Percentiles rank a stretch among this genome's conserved stretches.
These are phyloP conservation scores for Yamadazyma sp. DNA, from an alignment of 805 yeast genomes.

Conservation along the genomic window DNA sequence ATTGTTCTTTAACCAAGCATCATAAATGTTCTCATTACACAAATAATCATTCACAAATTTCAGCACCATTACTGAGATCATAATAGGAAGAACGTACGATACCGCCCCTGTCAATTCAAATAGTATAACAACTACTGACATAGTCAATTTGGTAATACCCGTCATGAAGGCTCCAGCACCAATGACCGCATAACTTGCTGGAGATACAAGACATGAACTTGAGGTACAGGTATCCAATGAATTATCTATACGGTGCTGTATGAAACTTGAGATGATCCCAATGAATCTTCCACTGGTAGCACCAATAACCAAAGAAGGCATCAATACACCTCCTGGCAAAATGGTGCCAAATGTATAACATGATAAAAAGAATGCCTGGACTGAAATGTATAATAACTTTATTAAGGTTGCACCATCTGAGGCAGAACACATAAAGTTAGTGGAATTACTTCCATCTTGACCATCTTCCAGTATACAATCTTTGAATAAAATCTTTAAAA, in stretches of 20 bases:
- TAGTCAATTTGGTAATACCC: constrained; percentile 77
- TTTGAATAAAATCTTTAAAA: constrained; percentile 61
- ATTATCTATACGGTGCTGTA: constrained; percentile 41
- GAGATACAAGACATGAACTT: constrained; percentile 62
- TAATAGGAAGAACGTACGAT: constrained; percentile 77
- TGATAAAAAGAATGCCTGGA: constrained; percentile 57
- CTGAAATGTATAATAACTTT: constrained; percentile 34
- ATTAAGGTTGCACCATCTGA: constrained; percentile 21
- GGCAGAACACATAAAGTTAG: constrained; percentile 35
- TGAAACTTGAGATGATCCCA: constrained; percentile 49
- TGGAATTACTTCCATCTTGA: constrained; percentile 16
- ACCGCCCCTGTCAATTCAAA: constrained; percentile 87
- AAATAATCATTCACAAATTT: constrained; percentile 69
- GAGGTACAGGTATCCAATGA: constrained; percentile 39
- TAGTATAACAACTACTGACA: constrained; percentile 74
- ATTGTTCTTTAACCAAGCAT: constrained; percentile 34
- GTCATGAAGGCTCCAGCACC: constrained; percentile 84
- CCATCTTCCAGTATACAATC: constrained; percentile 48
- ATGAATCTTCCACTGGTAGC: constrained; percentile 55
- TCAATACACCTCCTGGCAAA: constrained; percentile 65
- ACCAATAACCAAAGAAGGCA: constrained; percentile 64
- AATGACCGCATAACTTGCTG: constrained; percentile 84
- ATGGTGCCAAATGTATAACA: constrained; percentile 67
- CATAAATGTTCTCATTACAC: constrained; percentile 61
- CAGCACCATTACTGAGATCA: constrained; percentile 77